Percentiles rank a stretch among this genome's conserved stretches.
Evolutionary conservation across 805 yeast genomes (phyloP).

Genomic region (Limtongozyma cylindracea): DNA sequence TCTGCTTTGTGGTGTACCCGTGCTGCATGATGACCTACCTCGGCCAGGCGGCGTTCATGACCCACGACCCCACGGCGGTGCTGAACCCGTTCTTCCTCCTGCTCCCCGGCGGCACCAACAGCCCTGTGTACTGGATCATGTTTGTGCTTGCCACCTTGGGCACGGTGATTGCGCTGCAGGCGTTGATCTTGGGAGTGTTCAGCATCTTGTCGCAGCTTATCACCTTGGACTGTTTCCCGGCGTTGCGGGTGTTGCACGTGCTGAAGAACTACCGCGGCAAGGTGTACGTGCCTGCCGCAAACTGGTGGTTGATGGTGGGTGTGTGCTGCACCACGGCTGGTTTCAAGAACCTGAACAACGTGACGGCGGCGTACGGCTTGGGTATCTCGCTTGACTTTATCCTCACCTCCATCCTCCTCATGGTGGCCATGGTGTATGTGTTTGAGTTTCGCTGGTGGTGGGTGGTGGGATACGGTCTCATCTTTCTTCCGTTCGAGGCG

Average conservation of each 20-base stretch:
- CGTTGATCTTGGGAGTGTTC: conserved; percentile 28
- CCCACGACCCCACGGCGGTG: conserved; percentile 11
- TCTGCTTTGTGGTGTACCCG: conserved; percentile 22
- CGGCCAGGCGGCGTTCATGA: conserved; percentile 29
- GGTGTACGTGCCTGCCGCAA: conserved; percentile 24
- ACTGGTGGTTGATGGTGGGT: conserved; percentile 22
- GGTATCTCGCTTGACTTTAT: conserved; percentile 30
- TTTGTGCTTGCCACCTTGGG: conserved; percentile 26
- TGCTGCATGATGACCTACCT: conserved; percentile 23
- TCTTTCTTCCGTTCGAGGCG: conserved; percentile 21
- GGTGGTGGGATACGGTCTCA: conserved; percentile 9
- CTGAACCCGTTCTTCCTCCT: conserved; percentile 20
- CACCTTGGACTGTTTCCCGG: conserved; percentile 26
- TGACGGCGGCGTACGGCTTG: conserved; percentile 35
- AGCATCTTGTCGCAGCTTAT: conserved; percentile 25
- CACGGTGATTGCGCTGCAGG: conserved; percentile 35
- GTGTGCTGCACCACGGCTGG: conserved; percentile 25
- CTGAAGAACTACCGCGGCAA: conserved; percentile 19
- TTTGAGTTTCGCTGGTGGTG: conserved; percentile 11
- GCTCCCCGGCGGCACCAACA: conserved; percentile 21
- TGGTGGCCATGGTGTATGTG: conserved; percentile 19
- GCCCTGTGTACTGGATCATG: conserved; percentile 20
- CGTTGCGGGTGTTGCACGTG: conserved; percentile 16
- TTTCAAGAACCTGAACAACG: conserved; percentile 18
- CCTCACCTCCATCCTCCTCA: conserved; percentile 20